Evolutionary conservation across 805 yeast species (phyloP).

Genomic region (Tetrapisispora phaffii): DNA sequence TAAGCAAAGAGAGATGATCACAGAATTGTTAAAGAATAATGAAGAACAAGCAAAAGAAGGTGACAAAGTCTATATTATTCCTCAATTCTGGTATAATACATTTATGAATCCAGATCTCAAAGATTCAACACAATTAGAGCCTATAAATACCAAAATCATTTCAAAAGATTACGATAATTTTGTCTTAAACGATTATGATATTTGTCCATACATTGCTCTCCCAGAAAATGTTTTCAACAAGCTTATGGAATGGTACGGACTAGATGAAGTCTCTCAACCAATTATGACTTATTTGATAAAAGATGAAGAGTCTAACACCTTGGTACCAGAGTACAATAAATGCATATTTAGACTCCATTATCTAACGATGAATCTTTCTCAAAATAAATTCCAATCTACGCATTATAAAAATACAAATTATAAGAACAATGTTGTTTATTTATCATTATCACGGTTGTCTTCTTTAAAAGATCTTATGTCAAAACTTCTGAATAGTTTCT

Average conservation of each 20-base stretch:
- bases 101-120: constrained; percentile 30
- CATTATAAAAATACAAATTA: constrained; percentile 5
- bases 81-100: constrained; percentile 35
- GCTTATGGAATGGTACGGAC: constrained; percentile 47
- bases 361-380: constrained; percentile 10
- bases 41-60: constrained; percentile 33
- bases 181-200: constrained; percentile 24
- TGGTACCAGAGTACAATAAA: constrained; percentile 30
- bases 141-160: constrained; percentile 37
- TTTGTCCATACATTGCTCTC: constrained; percentile 29
- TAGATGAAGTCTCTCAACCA: constrained; percentile 31
- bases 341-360: constrained; percentile 32
- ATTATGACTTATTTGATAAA: constrained; percentile 30
- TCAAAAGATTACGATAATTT: constrained; percentile 39
- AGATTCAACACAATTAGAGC: constrained; percentile 33
- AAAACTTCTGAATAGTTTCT: constrained; percentile 15
- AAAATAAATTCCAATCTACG: constrained; percentile 4
- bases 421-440: constrained; percentile 16
- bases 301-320: constrained; percentile 19
- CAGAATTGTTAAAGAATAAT: constrained; percentile 8
- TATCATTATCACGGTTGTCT: constrained; percentile 29
- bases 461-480: constrained; percentile 23
- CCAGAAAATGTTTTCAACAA: constrained; percentile 37
- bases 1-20: constrained; percentile 16
- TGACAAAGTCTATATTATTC: constrained; percentile 39